Base-by-base conservation (phyloP, 2,329 filamentous ascomycete genomes). In the Plenodomus biglobosus region DNA sequence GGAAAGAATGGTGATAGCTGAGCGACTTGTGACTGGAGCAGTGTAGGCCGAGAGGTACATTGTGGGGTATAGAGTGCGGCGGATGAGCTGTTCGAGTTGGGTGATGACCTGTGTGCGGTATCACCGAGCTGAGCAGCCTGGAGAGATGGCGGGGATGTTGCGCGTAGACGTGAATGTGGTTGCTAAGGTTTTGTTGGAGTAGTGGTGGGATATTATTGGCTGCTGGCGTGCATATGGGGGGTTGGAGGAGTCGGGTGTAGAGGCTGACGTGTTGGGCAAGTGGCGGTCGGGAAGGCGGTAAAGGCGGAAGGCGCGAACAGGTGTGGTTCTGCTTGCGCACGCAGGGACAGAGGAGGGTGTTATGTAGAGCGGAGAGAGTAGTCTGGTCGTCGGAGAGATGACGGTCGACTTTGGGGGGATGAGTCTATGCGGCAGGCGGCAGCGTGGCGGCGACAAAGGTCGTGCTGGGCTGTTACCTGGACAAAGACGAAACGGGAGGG, bases 21-120 rank as follows among this genome's bases (percentile, higher is more conserved):
- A 70, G 71, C 66, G 71, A 72, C 71, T 64, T 67, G 62, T 73
- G 71, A 74, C 72, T 73, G 72, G 68, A 72, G 71, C 63, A 61
- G 56, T 57, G 52, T 59, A 54, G 60, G 59, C 58, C 54, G 60
- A 58, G 59, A 58, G 59, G 63, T 61, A 58, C 71, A 73, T 74
- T 61, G 61, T 69, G 70, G 59, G 56, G 55, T 56, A 53, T 44
- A 38, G 43, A 32, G 27, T 32, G 59, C 54, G 61, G 62, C 59
- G 52, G 52, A 53, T 21, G 53, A 66, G 61, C 61, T 52, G 59
- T 64, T 58, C 56, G 53, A 59, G 60, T 48, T 34, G 55, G 62
- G 58, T 56, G 62, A 59, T 55, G 43, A 65, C 62, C 59, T 51
- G n/a, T 30, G 20, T 27, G 48, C 46, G 56, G 59, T 44, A 52